Percentiles rank a stretch among this genome's conserved stretches.
Conservation (phyloP, 169 alveolate species). For the Plasmodium cynomolgi region DNA sequence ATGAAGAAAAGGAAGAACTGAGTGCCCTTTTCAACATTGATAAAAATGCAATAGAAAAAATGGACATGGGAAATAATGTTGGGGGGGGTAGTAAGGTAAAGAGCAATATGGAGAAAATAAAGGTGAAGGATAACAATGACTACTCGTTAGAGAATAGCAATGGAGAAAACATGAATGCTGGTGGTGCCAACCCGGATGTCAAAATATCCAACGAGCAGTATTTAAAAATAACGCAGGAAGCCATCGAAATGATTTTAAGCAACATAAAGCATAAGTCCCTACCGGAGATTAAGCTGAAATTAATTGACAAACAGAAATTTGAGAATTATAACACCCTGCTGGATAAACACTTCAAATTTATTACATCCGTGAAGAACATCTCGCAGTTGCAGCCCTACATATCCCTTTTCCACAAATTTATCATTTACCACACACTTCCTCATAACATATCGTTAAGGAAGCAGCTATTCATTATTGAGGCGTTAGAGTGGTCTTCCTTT, state of each 20-base stretch:
- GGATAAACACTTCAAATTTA: constrained; percentile 66
- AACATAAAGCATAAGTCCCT: constrained; percentile 61
- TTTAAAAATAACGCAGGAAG: constrained; percentile 67
- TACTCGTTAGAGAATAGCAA: constrained; percentile 1
- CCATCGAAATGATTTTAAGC: constrained; percentile 72
- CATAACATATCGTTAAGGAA: constrained; percentile 64
- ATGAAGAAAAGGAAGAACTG: constrained; percentile 61
- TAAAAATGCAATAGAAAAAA: constrained; percentile 47
- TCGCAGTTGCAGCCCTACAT: constrained; percentile 60
- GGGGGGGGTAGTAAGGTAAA: constrained; percentile 4
- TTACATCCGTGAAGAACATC: constrained; percentile 58
- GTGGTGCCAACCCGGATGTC: constrained; percentile 14
- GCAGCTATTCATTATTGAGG: constrained; percentile 63
- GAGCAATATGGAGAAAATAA: constrained; percentile 21
- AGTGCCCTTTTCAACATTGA: constrained; percentile 19
- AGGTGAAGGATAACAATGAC: constrained; percentile 11
- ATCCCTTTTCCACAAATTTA: constrained; percentile 60
- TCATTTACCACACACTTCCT: constrained; percentile 59
- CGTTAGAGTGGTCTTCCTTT: constrained; percentile 71
- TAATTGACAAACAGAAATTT: constrained; percentile 49
- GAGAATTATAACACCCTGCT: constrained; percentile 65
- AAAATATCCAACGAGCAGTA: constrained; percentile 67
- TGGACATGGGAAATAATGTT: not conserved
- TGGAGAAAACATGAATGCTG: constrained; percentile 7
- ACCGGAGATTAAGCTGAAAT: constrained; percentile 55